These are phyloP conservation scores for Theileria sp. DNA, from an alignment of 169 alveolate species.

Conservation along the genomic window DNA sequence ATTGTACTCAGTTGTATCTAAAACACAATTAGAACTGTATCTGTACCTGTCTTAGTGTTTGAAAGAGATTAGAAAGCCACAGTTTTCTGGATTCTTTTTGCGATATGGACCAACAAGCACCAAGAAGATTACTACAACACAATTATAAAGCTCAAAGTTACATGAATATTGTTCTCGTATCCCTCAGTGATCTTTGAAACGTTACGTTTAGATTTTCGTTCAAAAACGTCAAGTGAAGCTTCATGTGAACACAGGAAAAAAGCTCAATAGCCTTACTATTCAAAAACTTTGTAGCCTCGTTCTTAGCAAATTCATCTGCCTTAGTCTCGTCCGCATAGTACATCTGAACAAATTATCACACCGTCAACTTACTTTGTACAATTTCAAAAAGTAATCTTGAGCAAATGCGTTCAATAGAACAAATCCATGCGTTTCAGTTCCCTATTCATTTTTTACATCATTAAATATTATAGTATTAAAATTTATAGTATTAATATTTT, in stretches of 20 bases:
- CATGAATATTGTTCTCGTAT: constrained; percentile 51
- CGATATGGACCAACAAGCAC: constrained; percentile 72
- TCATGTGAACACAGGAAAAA: constrained; percentile 53
- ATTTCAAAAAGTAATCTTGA: constrained; percentile 43
- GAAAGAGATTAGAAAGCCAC: constrained; percentile 65
- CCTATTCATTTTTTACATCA: constrained; percentile 11
- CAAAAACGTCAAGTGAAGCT: constrained; percentile 38
- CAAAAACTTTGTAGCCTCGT: constrained; percentile 29
- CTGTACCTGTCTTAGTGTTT: constrained; percentile 59
- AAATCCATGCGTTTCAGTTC: constrained; percentile 45
- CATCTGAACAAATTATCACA: constrained; percentile 14
- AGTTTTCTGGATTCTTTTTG: constrained; percentile 44
- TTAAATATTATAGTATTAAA: too few species aligned
- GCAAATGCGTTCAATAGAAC: constrained; percentile 40
- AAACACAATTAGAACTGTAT: neutral
- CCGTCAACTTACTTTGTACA: constrained; percentile 41
- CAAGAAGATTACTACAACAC: constrained; percentile 41
- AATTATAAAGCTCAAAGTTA: neutral
- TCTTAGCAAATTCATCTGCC: constrained; percentile 40
- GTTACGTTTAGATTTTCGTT: constrained; percentile 43
- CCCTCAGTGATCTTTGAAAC: constrained; percentile 43
- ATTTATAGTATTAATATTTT: too few species aligned
- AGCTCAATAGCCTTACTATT: constrained; percentile 57
- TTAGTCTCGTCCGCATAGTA: constrained; percentile 36
- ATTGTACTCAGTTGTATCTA: constrained; percentile 23